These are phyloP conservation scores for Isabelozyma heimii DNA, from an alignment of 805 yeast species.

Conservation along the genomic window DNA sequence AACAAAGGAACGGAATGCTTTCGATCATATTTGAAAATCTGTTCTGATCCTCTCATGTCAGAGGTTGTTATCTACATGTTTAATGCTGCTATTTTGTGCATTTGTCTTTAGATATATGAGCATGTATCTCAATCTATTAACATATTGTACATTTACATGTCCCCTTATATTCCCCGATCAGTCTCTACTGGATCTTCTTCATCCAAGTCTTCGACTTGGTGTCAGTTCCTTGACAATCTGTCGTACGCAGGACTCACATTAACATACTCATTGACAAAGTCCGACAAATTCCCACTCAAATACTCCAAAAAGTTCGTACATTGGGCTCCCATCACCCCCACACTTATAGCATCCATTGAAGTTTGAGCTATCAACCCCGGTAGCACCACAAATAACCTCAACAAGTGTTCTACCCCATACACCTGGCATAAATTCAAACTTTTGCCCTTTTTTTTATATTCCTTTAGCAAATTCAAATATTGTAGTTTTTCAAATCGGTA, in stretches of 20 bases:
- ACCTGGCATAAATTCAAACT: slow-evolving; percentile 34
- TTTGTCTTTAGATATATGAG: no score
- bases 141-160: no score
- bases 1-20: no score
- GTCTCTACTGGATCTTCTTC: slow-evolving; percentile 1
- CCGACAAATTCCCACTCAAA: slow-evolving; percentile 43
- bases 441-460: slow-evolving; percentile 29
- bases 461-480: slow-evolving; percentile 49
- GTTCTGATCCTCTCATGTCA: no score
- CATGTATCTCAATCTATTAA: no score
- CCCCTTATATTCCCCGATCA: not conserved
- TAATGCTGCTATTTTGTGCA: no score
- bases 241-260: slow-evolving; percentile 40
- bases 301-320: slow-evolving; percentile 54
- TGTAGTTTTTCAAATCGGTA: slow-evolving; percentile 80
- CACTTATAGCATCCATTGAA: slow-evolving; percentile 74
- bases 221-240: slow-evolving; percentile 24
- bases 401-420: slow-evolving; percentile 81
- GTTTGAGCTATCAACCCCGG: slow-evolving; percentile 84
- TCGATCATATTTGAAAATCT: no score
- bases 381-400: slow-evolving; percentile 71
- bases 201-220: slow-evolving; percentile 2
- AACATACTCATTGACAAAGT: slow-evolving; percentile 33
- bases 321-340: slow-evolving; percentile 52
- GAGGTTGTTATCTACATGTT: no score